Evolutionary conservation across 148 eudicot genomes (phyloP), one percentile per base, ranked within the genome.

Genomic region (Arctostaphylos glauca): DNA sequence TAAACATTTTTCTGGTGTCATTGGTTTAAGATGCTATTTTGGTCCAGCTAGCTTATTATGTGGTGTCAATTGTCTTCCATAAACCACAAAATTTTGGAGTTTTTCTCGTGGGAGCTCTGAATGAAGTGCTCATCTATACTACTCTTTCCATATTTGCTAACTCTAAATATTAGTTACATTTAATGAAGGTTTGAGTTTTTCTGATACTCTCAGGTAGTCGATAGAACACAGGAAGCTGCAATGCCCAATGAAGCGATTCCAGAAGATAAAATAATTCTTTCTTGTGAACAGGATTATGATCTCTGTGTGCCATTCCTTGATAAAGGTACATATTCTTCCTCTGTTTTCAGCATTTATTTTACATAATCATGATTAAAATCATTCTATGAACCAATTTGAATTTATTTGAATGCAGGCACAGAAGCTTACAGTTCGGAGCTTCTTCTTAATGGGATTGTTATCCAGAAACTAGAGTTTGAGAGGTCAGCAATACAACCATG

Each of bases 231-330:
- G 55, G 80, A 73, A 46, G 47, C 82, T 73, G 58, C 64, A 67
- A 62, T 21, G 73, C 77, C 52, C 73, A 85, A 85, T 73, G 46
- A 81, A 49, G 70, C 38, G 70, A 80, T 82, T 73, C 56, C 82
- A 79, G 87, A 85, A 50, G 87, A 90, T 76, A 16, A 88, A 68
- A 73, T 93, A 74, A 84, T 93, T 60, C 86, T 93, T 70, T 92
- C 97, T 25, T 87, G 90, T 85, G 91, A 92, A 82, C 87, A 93
- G 84, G 94, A 93, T 88, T 86, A 87, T 82, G 88, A 80, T 21
- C 41, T 41, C 66, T 93, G 94, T 84, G 77, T 74, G 50, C 92
- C 91, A 44, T 89, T 89, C 79, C 89, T 92, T 46, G 82, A 88
- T 76, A 79, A 79, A 86, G 94, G 97, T 93, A 81, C 70, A 25